A percentile compares a stretch with the other conserved stretches of the same genome.
phyloP scores from a whole-genome alignment of 2,329 filamentous ascomycete species.

The Parascedosporium putredinis region DNA sequence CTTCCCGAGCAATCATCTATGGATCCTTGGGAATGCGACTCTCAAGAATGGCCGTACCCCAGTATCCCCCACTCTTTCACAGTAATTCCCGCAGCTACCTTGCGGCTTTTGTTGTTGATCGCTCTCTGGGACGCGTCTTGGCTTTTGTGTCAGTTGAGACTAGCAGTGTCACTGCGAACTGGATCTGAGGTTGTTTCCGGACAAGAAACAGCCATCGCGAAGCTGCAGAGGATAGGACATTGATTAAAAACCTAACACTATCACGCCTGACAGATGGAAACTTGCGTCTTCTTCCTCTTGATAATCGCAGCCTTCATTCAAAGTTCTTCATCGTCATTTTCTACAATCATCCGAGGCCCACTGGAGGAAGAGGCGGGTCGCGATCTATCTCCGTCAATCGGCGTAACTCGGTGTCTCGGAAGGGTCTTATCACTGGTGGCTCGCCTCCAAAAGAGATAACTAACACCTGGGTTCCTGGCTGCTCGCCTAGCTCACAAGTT shows the following conservation, averaged over 20 bases:
- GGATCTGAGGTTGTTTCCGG: no score
- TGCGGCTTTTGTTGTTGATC: conserved; percentile 3
- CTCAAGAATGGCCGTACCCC: neutral
- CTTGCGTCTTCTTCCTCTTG: no score
- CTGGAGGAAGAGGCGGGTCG: neutral
- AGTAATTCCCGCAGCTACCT: conserved; percentile 1
- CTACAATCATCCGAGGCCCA: neutral
- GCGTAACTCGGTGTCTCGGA: neutral
- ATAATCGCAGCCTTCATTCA: no score
- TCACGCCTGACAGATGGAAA: no score
- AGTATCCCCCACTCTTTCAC: neutral
- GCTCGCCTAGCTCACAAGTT: no score
- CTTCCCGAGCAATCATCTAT: neutral
- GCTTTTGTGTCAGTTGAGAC: no score
- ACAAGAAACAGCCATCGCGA: no score
- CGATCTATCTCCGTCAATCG: conserved; percentile 1
- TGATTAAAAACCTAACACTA: no score
- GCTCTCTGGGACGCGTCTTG: neutral
- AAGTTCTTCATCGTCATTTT: neutral
- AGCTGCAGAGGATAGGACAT: no score
- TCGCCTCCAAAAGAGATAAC: neutral
- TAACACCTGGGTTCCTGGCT: neutral
- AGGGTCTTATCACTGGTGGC: neutral
- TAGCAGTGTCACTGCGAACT: no score
- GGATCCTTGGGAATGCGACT: neutral